phyloP scores from a whole-genome alignment of 1,284 basidiomycete species.

The Trichosporon sp. region DNA sequence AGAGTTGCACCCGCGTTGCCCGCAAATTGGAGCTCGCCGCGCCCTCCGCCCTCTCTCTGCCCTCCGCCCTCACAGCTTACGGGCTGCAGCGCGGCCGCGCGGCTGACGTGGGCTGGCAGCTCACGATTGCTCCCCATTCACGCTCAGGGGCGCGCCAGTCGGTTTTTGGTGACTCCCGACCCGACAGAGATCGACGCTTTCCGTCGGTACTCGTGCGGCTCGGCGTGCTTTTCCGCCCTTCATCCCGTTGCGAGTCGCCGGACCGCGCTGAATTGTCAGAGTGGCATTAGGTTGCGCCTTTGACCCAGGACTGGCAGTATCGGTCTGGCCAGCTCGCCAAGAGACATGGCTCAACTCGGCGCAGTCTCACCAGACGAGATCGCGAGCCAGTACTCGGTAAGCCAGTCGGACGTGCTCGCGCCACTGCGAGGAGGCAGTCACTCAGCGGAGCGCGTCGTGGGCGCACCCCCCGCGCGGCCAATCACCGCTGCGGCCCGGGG shows the following conservation, averaged over 20 bases:
- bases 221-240: neutral
- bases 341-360: too few relatives aligned
- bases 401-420: neutral
- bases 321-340: too few relatives aligned
- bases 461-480: neutral
- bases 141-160: neutral
- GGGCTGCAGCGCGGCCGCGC: too few relatives aligned
- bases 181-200: neutral
- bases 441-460: too few relatives aligned
- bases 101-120: neutral
- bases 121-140: too few relatives aligned
- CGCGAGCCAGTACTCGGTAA: neutral
- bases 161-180: neutral
- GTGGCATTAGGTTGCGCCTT: neutral
- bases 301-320: neutral
- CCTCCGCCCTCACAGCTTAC: too few relatives aligned
- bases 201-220: neutral
- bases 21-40: neutral
- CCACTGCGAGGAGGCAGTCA: neutral
- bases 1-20: neutral
- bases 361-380: neutral
- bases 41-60: too few relatives aligned
- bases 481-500: neutral
- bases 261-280: neutral
- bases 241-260: too few relatives aligned